phyloP scores from a whole-genome alignment of 2,329 filamentous ascomycete species.

The Colletotrichum australisinense region DNA sequence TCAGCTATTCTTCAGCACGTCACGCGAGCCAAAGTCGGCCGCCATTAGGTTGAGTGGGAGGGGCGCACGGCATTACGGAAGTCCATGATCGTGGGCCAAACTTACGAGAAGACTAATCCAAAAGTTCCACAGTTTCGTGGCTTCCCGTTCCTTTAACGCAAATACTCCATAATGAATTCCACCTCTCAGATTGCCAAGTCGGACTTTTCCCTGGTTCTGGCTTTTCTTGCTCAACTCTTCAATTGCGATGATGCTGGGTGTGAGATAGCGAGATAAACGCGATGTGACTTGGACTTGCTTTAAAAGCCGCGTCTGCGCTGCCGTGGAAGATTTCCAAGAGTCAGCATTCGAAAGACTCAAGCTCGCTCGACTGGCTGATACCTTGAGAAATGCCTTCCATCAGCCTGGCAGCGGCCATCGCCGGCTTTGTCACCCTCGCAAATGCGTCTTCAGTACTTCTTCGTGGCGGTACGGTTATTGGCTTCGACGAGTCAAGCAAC shows the following conservation, averaged over 20 bases:
- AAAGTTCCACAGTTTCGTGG: background rate
- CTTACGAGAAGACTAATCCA: background rate
- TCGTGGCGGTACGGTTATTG: conserved; percentile 52
- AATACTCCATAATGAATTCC: background rate
- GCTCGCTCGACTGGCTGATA: too few species aligned
- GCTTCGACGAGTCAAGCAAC: conserved; percentile 48
- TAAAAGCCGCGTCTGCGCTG: background rate
- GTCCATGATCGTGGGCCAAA: background rate
- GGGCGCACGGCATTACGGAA: background rate
- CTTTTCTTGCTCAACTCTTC: background rate
- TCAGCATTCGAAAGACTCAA: too few species aligned
- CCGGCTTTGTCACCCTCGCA: conserved; percentile 3
- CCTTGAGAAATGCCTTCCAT: conserved; percentile 1
- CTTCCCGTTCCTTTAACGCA: background rate
- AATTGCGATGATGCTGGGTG: background rate
- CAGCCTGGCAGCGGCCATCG: conserved; percentile 7
- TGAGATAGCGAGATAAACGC: background rate
- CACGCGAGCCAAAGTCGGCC: background rate
- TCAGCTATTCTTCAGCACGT: background rate
- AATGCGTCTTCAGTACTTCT: conserved; percentile 42
- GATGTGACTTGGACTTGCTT: background rate
- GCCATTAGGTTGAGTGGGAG: background rate
- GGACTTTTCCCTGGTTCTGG: background rate
- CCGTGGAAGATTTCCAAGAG: too few species aligned
- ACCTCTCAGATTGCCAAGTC: background rate